Percentiles rank a stretch among this genome's conserved stretches.
Conservation (phyloP, 2,329 filamentous ascomycete species). For the Didymella arachidicola region DNA sequence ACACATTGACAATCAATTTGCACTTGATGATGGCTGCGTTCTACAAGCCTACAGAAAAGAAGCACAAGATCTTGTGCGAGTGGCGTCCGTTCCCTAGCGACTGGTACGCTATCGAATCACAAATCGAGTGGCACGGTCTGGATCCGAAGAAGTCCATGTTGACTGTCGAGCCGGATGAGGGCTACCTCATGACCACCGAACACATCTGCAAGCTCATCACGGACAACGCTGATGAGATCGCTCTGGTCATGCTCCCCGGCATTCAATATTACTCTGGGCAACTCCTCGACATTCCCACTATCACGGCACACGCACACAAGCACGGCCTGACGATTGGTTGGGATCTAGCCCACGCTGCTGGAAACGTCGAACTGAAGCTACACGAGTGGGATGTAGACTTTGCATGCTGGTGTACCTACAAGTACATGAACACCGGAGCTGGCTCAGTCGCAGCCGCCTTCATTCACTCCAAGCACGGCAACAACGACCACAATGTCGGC, state of each 20-base stretch:
- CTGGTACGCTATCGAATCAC: constrained; percentile 83
- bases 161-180: constrained; percentile 71
- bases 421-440: constrained; percentile 88
- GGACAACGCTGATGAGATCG: constrained; percentile 73
- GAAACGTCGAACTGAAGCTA: constrained; percentile 79
- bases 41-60: constrained; percentile 71
- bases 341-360: constrained; percentile 86
- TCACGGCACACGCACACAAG: constrained; percentile 77
- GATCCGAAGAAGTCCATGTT: constrained; percentile 72
- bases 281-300: constrained; percentile 79
- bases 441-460: constrained; percentile 81
- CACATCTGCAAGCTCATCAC: constrained; percentile 76
- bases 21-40: constrained; percentile 87
- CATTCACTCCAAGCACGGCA: constrained; percentile 76
- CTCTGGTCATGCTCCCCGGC: constrained; percentile 80
- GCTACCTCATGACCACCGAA: constrained; percentile 69
- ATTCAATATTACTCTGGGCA: constrained; percentile 94
- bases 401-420: constrained; percentile 92
- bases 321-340: constrained; percentile 79
- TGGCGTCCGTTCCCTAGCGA: constrained; percentile 90
- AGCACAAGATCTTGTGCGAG: constrained; percentile 82
- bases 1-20: constrained; percentile 80
- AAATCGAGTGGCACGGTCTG: constrained; percentile 74
- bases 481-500: constrained; percentile 68
- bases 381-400: constrained; percentile 94